phyloP scores from a whole-genome alignment of 768 basidiomycete species.

The Ephemerocybe angulata region DNA sequence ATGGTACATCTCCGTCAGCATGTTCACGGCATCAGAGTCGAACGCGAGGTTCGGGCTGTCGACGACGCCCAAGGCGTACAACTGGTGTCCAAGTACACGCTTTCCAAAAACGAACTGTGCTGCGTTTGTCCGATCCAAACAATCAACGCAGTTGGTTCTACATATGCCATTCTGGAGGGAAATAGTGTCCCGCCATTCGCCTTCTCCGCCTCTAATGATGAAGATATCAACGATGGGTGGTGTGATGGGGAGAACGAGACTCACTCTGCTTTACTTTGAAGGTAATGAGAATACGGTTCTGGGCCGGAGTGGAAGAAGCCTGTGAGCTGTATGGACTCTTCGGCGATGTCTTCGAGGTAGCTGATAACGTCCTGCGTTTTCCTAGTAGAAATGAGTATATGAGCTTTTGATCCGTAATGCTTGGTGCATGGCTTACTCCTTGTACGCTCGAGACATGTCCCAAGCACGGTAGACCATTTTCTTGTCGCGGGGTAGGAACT shows the following conservation, averaged over 20 bases:
- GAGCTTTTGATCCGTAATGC: background rate
- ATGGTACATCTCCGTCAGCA: conserved; percentile 98
- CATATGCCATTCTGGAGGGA: conserved; percentile 89
- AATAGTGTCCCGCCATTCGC: conserved; percentile 62
- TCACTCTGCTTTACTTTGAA: conserved; percentile 44
- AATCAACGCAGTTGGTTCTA: conserved; percentile 95
- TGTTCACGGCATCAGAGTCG: conserved; percentile 92
- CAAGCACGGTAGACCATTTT: conserved; percentile 91
- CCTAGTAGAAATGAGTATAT: conserved; percentile 35
- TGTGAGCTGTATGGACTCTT: conserved; percentile 87
- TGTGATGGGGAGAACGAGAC: conserved; percentile 18
- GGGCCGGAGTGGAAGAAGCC: conserved; percentile 94
- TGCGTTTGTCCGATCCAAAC: conserved; percentile 93
- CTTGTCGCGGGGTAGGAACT: conserved; percentile 83
- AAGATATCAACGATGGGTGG: background rate
- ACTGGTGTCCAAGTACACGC: conserved; percentile 89
- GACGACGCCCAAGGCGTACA: conserved; percentile 90
- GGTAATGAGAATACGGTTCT: conserved; percentile 73
- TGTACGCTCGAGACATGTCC: conserved; percentile 95
- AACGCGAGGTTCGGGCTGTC: conserved; percentile 82
- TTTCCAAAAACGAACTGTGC: conserved; percentile 97
- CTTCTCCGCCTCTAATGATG: conserved; percentile 14
- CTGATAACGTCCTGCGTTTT: conserved; percentile 96
- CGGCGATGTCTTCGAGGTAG: conserved; percentile 90
- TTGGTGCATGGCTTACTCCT: conserved; percentile 55